Conservation (phyloP, 176 grass and related monocot species). For the Ananas comosus region DNA sequence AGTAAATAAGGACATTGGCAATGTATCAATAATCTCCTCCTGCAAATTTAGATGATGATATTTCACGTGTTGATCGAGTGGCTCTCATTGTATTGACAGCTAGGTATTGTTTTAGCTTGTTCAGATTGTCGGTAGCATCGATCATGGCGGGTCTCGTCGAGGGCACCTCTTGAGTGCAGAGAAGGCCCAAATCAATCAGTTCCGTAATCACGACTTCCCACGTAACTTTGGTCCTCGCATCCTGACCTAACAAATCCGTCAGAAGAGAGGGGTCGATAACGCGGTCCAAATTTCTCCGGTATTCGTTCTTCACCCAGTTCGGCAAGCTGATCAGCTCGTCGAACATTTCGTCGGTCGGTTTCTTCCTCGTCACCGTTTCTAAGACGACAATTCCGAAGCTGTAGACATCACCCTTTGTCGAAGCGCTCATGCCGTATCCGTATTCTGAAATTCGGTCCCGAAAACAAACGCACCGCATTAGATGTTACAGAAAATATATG, state of each 20-base stretch:
- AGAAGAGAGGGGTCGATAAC: not conserved
- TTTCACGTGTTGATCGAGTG: not conserved
- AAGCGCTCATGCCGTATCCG: slow-evolving; percentile 1
- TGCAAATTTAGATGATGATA: not conserved
- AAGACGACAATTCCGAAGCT: slow-evolving; percentile 13
- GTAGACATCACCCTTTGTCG: slow-evolving; percentile 9
- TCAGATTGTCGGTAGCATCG: slow-evolving; percentile 3
- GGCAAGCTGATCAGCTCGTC: not conserved
- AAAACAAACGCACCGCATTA: not conserved
- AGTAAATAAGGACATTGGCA: not conserved
- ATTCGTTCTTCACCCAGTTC: slow-evolving; percentile 5
- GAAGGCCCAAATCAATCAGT: slow-evolving; percentile 7
- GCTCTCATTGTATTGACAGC: slow-evolving; percentile 1
- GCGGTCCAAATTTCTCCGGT: not conserved
- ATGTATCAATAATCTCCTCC: slow-evolving; percentile 1
- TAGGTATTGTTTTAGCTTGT: slow-evolving; percentile 16
- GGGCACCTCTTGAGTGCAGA: slow-evolving; percentile 7
- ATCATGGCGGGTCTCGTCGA: slow-evolving; percentile 9
- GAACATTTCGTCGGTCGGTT: slow-evolving; percentile 11
- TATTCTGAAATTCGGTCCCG: not conserved
- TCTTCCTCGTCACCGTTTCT: not conserved
- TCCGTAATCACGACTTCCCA: slow-evolving; percentile 5
- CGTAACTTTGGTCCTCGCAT: not conserved
- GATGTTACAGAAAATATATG: not conserved
- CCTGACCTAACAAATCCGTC: not conserved